Conservation (phyloP, 2,329 filamentous ascomycete genomes). For the Alternaria sp. region DNA sequence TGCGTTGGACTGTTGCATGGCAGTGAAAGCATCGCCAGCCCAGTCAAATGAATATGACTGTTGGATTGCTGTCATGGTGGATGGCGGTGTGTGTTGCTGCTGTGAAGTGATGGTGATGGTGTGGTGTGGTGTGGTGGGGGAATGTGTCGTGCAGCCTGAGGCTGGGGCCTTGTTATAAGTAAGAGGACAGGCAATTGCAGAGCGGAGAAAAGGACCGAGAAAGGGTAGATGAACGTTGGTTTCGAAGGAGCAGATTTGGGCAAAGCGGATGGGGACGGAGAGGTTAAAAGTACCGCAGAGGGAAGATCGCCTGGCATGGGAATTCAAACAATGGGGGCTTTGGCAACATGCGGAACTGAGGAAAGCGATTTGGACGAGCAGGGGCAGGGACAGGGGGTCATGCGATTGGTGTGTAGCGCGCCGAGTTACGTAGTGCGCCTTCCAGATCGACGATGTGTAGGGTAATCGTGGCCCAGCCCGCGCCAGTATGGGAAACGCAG, state of each 20-base stretch:
- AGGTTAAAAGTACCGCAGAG: slow-evolving; percentile 9
- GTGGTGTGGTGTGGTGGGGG: not conserved
- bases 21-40: slow-evolving; percentile 40
- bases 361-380: slow-evolving; percentile 17
- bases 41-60: slow-evolving; percentile 34
- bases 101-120: not conserved
- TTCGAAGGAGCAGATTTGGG: not conserved
- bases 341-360: slow-evolving; percentile 16
- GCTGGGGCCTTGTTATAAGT: not conserved
- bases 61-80: slow-evolving; percentile 33
- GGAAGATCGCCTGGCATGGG: slow-evolving; percentile 13
- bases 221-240: not conserved
- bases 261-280: not conserved
- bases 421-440: slow-evolving; percentile 15
- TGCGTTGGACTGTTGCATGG: slow-evolving; percentile 29
- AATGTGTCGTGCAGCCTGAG: not conserved
- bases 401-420: slow-evolving; percentile 9
- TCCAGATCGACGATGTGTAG: slow-evolving; percentile 13
- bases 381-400: not conserved
- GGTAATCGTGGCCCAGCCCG: slow-evolving; percentile 4
- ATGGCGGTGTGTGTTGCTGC: not conserved
- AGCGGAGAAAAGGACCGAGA: not conserved
- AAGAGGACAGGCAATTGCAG: not conserved
- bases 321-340: slow-evolving; percentile 18
- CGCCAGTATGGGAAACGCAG: not conserved